Evolutionary conservation across 805 yeast genomes (phyloP).

Genomic region (Ogataea glucozyma): DNA sequence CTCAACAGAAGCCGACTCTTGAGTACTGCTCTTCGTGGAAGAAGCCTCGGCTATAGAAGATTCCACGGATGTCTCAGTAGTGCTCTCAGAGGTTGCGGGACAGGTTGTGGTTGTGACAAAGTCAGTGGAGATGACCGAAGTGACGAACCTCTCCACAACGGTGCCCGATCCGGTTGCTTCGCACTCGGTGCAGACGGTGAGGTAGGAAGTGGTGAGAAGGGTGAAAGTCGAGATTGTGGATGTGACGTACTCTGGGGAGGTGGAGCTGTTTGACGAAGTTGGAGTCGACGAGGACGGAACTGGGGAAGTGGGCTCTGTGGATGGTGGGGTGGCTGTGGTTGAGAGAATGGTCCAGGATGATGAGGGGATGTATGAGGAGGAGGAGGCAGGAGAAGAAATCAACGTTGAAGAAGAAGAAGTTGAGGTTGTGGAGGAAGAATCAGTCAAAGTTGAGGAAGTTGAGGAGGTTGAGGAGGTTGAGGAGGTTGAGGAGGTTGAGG

Average conservation of each 20-base stretch:
- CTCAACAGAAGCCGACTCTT: no score
- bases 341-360: background rate
- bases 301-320: background rate
- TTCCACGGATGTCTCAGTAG: background rate
- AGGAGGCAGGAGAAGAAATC: no score
- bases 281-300: slow-evolving; percentile 1
- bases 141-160: background rate
- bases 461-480: slow-evolving; percentile 4
- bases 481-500: slow-evolving; percentile 1
- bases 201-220: slow-evolving; percentile 5
- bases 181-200: slow-evolving; percentile 5
- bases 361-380: background rate
- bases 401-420: background rate
- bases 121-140: background rate
- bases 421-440: background rate
- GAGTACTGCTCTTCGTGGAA: no score
- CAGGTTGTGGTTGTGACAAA: background rate
- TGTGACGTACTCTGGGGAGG: background rate
- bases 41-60: background rate
- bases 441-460: background rate
- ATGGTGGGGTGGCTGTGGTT: background rate
- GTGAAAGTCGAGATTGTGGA: background rate
- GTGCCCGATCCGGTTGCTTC: background rate
- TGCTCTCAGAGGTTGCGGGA: background rate
- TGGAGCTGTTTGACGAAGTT: slow-evolving; percentile 6